phyloP scores from a whole-genome alignment of 129 eudicot genomes.

The Artemisia annua region DNA sequence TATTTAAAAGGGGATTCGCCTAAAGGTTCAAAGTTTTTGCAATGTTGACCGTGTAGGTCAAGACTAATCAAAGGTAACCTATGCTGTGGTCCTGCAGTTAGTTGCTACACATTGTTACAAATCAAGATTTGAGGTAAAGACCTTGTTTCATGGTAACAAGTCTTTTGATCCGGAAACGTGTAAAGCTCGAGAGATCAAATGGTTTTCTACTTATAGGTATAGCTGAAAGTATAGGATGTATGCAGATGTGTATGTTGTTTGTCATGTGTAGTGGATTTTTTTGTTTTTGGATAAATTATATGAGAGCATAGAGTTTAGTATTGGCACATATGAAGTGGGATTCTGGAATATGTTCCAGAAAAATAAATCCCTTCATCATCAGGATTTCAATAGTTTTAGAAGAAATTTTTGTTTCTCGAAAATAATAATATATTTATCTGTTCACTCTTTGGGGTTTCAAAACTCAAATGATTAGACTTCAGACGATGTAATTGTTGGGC shows the following conservation, averaged over 20 bases:
- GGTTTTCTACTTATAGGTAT: slow-evolving; percentile 19
- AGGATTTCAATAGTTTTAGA: slow-evolving; percentile 23
- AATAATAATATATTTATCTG: slow-evolving; percentile 27
- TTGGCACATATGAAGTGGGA: slow-evolving; percentile 6
- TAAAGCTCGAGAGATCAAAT: not conserved
- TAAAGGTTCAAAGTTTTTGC: slow-evolving; percentile 14
- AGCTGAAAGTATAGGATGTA: not conserved
- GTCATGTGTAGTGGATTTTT: slow-evolving; percentile 28
- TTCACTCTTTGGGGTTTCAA: slow-evolving; percentile 6
- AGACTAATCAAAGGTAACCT: not conserved
- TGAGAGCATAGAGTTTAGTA: not conserved
- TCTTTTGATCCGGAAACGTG: too few relatives aligned
- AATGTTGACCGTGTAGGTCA: not conserved
- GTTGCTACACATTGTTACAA: not conserved
- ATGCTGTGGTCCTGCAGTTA: too few relatives aligned
- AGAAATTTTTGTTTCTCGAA: slow-evolving; percentile 26
- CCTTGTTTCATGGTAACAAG: not conserved
- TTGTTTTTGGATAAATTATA: slow-evolving; percentile 11
- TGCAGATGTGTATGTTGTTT: slow-evolving; percentile 35
- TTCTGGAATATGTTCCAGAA: not conserved
- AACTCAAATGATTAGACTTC: not conserved
- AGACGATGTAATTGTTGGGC: too few relatives aligned
- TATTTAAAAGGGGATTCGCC: not conserved
- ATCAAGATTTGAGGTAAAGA: not conserved
- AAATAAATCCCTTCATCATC: not conserved